Evolutionary conservation across 805 yeast genomes (phyloP).

Genomic region (Kodamaea hsintzibuensis): DNA sequence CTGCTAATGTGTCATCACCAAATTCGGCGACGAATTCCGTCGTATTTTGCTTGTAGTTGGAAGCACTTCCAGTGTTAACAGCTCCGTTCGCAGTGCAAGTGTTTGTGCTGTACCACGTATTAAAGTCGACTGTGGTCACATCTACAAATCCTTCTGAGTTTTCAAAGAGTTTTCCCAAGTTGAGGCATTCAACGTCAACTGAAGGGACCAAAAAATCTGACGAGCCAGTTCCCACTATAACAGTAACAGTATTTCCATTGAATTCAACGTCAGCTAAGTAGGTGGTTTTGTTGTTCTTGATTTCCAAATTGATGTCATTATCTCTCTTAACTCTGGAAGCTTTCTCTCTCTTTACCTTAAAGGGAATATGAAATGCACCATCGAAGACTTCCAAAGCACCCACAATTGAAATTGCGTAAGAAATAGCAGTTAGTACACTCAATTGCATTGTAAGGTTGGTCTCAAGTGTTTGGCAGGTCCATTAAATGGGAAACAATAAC

Average conservation of each 20-base stretch:
- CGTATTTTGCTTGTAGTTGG: conserved; percentile 41
- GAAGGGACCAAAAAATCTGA: conserved; percentile 65
- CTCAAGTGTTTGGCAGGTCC: too few species aligned
- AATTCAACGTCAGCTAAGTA: neutral
- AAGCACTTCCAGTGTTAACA: too few species aligned
- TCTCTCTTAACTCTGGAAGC: neutral
- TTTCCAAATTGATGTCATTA: neutral
- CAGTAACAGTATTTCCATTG: neutral
- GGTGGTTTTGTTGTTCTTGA: neutral
- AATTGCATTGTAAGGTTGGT: neutral
- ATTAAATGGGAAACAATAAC: too few species aligned
- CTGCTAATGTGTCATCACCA: conserved; percentile 50
- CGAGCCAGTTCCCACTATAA: conserved; percentile 65
- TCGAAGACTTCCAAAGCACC: neutral
- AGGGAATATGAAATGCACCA: neutral
- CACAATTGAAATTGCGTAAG: neutral
- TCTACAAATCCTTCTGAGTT: neutral
- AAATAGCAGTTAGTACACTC: neutral
- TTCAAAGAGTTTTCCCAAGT: neutral
- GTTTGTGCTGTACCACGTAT: conserved; percentile 18
- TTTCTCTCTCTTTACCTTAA: neutral
- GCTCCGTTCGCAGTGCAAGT: conserved; percentile 44
- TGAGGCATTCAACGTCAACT: conserved; percentile 19
- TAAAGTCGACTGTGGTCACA: conserved; percentile 5
- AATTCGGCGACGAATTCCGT: conserved; percentile 43